A percentile compares a stretch with the other conserved stretches of the same genome.
These are phyloP conservation scores for Senna tora DNA, from an alignment of 306 rosid genomes.

Conservation along the genomic window DNA sequence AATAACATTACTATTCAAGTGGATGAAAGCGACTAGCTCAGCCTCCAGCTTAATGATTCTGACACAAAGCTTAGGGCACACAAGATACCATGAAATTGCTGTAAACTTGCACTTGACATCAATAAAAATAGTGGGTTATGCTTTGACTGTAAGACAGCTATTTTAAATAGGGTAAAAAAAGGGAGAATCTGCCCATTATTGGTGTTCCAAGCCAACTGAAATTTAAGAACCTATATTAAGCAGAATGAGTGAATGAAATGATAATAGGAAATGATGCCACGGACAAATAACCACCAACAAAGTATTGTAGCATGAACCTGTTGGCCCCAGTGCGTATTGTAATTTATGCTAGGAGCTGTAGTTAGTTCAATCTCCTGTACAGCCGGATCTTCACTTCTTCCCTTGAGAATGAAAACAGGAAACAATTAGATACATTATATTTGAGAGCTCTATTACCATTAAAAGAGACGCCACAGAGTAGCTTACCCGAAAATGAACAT, in stretches of 20 bases:
- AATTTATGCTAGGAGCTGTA: slow-evolving; percentile 78
- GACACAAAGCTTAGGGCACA: background rate
- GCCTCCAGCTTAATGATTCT: slow-evolving; percentile 3
- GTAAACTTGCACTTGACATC: background rate
- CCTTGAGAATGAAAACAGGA: slow-evolving; percentile 56
- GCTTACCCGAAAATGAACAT: slow-evolving; percentile 93
- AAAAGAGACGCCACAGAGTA: slow-evolving; percentile 21
- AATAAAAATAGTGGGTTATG: background rate
- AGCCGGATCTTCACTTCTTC: slow-evolving; percentile 86
- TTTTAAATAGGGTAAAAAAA: background rate
- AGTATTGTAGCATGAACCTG: slow-evolving; percentile 62
- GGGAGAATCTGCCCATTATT: slow-evolving; percentile 11
- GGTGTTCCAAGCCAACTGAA: slow-evolving; percentile 12
- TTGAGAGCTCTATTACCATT: slow-evolving; percentile 6
- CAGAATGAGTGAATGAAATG: background rate
- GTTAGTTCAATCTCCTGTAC: slow-evolving; percentile 78
- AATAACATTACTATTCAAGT: slow-evolving; percentile 25
- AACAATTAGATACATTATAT: slow-evolving; percentile 19
- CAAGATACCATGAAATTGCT: slow-evolving; percentile 2
- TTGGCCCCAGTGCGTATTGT: slow-evolving; percentile 94
- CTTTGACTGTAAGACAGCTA: slow-evolving; percentile 27
- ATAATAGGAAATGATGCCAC: slow-evolving; percentile 3
- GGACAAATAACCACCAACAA: slow-evolving; percentile 22
- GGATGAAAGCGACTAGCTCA: slow-evolving; percentile 19
- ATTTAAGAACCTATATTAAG: slow-evolving; percentile 19